Percentiles rank a stretch among this genome's conserved stretches.
These are phyloP conservation scores for Dillenia suffruticosa DNA, from an alignment of 164 flowering plant genomes.

Conservation along the genomic window DNA sequence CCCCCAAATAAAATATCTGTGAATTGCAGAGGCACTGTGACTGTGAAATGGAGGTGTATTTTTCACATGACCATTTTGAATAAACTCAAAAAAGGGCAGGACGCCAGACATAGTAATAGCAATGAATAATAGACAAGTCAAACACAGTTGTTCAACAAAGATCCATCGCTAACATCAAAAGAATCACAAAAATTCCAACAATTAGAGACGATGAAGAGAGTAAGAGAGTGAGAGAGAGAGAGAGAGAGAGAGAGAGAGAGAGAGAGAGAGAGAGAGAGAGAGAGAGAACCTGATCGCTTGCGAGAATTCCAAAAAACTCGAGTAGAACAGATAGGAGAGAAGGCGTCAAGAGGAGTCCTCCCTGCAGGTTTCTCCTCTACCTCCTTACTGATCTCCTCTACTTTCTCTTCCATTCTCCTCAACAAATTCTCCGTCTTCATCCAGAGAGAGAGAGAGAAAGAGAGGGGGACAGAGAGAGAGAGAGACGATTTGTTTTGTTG, in stretches of 20 bases:
- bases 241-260: background rate
- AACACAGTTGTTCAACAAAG: no score
- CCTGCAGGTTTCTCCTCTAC: constrained; percentile 3
- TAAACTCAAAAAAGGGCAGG: constrained; percentile 1
- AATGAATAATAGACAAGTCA: constrained; percentile 13
- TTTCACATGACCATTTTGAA: no score
- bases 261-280: background rate
- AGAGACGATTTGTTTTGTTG: no score
- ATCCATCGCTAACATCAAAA: background rate
- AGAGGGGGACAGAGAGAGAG: no score
- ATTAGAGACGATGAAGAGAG: background rate
- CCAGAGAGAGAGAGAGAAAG: no score
- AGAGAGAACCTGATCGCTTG: constrained; percentile 47
- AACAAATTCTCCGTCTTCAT: no score
- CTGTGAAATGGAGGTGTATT: no score
- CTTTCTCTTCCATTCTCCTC: no score
- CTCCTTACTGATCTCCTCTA: no score
- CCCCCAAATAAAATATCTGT: no score
- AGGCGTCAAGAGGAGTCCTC: constrained; percentile 22
- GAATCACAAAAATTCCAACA: background rate
- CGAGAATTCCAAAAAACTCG: constrained; percentile 63
- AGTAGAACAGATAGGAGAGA: constrained; percentile 45
- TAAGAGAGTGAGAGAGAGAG: background rate
- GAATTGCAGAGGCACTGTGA: no score
- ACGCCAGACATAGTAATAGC: constrained; percentile 14